A percentile compares a stretch with the other conserved stretches of the same genome.
Conservation (phyloP, 306 rosid species). For the Vigna mungo region DNA sequence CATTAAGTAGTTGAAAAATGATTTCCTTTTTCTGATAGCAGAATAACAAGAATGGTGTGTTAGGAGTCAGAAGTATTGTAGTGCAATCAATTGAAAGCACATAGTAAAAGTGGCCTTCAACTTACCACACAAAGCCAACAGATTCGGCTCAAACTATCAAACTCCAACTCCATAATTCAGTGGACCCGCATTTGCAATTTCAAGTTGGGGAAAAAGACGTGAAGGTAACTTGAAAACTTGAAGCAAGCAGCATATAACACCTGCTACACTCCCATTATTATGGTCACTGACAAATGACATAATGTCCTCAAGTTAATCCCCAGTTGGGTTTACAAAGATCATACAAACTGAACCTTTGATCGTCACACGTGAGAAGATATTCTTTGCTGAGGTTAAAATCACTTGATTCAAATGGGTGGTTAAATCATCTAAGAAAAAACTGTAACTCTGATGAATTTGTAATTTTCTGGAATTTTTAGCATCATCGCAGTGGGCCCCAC, state of each 20-base stretch:
- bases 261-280: constrained; percentile 54
- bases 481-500: constrained; percentile 48
- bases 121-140: constrained; percentile 42
- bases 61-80: constrained; percentile 36
- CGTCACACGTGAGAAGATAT: constrained; percentile 47
- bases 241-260: constrained; percentile 52
- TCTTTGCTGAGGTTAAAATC: constrained; percentile 44
- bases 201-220: constrained; percentile 40
- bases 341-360: constrained; percentile 40
- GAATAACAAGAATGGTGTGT: constrained; percentile 14
- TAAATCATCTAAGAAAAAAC: constrained; percentile 18
- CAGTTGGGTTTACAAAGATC: constrained; percentile 32
- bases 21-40: neutral
- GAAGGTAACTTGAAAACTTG: constrained; percentile 52
- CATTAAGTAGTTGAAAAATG: neutral
- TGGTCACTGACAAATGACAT: constrained; percentile 46
- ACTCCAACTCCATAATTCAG: constrained; percentile 46
- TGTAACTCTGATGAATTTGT: constrained; percentile 35
- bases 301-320: constrained; percentile 41
- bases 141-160: constrained; percentile 47
- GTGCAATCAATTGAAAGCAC: constrained; percentile 44
- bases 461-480: constrained; percentile 43
- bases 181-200: constrained; percentile 46
- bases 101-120: constrained; percentile 45
- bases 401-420: constrained; percentile 42